These are phyloP conservation scores for Myrmaecium sp. DNA, from an alignment of 2,329 filamentous ascomycete species.

Conservation along the genomic window DNA sequence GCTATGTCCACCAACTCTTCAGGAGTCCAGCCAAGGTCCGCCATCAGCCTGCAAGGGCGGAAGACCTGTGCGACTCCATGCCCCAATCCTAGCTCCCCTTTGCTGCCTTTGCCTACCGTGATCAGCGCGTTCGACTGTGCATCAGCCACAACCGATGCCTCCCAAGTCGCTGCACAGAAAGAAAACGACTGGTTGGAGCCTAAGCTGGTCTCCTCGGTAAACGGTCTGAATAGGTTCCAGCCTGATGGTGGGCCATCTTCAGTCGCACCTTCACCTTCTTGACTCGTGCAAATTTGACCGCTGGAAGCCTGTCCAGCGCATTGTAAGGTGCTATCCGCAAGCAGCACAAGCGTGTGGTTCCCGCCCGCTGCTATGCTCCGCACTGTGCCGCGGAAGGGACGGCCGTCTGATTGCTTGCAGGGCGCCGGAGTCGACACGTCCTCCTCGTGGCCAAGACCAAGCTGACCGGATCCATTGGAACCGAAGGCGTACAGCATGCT, in stretches of 20 bases:
- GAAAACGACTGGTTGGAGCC: too few relatives aligned
- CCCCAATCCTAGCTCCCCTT: slow-evolving; percentile 62
- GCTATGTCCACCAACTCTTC: slow-evolving; percentile 44
- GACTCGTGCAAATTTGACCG: slow-evolving; percentile 1
- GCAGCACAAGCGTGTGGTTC: slow-evolving; percentile 69
- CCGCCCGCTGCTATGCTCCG: slow-evolving; percentile 46
- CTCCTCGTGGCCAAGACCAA: slow-evolving; percentile 27
- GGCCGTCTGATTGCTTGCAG: slow-evolving; percentile 3
- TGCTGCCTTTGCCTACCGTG: slow-evolving; percentile 47
- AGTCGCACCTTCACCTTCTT: slow-evolving; percentile 4
- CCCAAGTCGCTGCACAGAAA: slow-evolving; percentile 63
- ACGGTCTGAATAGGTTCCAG: too few relatives aligned
- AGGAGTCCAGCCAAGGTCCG: neutral
- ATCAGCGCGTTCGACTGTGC: slow-evolving; percentile 38
- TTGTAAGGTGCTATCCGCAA: slow-evolving; percentile 35
- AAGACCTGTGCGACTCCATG: slow-evolving; percentile 37
- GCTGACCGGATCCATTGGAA: slow-evolving; percentile 36
- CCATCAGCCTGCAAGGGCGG: neutral
- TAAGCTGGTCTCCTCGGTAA: too few relatives aligned
- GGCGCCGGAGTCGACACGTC: slow-evolving; percentile 21
- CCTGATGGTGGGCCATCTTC: too few relatives aligned
- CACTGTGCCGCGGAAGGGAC: slow-evolving; percentile 5
- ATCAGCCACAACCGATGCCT: slow-evolving; percentile 41
- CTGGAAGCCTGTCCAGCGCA: too few relatives aligned
- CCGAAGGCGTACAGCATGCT: slow-evolving; percentile 28